These are phyloP conservation scores for Besnoitia besnoiti DNA, from an alignment of 169 alveolate genomes.

Conservation along the genomic window DNA sequence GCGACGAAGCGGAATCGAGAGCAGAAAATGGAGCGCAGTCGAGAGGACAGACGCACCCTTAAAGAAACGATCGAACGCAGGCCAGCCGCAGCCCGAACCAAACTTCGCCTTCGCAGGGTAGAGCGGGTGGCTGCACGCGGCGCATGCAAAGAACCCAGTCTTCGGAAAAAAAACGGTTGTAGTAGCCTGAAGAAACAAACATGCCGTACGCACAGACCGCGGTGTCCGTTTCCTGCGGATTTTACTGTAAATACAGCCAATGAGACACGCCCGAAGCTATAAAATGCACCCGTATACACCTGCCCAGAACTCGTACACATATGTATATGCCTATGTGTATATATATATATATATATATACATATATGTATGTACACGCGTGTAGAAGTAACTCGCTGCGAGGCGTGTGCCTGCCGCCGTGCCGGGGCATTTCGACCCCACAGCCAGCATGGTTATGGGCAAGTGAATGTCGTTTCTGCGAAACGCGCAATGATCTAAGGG, in stretches of 20 bases:
- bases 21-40: not conserved
- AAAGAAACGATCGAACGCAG: slow-evolving; percentile 74
- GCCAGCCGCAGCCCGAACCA: slow-evolving; percentile 82
- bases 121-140: slow-evolving; percentile 69
- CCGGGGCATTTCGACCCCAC: not conserved
- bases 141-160: slow-evolving; percentile 70
- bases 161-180: slow-evolving; percentile 69
- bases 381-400: no score
- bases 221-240: no score
- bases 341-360: not conserved
- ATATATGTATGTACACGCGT: not conserved
- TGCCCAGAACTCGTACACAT: not conserved
- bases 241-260: no score
- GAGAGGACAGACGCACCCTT: slow-evolving; percentile 13
- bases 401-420: no score
- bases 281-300: no score
- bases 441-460: not conserved
- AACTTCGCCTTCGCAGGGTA: slow-evolving; percentile 72
- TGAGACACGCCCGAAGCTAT: not conserved
- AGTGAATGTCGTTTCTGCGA: not conserved
- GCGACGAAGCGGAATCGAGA: not conserved
- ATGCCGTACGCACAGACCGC: not conserved
- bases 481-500: no score
- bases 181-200: slow-evolving; percentile 45
- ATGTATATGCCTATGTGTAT: not conserved